Evolutionary conservation across 768 basidiomycete species (phyloP).

Genomic region (Suillus variegatus): DNA sequence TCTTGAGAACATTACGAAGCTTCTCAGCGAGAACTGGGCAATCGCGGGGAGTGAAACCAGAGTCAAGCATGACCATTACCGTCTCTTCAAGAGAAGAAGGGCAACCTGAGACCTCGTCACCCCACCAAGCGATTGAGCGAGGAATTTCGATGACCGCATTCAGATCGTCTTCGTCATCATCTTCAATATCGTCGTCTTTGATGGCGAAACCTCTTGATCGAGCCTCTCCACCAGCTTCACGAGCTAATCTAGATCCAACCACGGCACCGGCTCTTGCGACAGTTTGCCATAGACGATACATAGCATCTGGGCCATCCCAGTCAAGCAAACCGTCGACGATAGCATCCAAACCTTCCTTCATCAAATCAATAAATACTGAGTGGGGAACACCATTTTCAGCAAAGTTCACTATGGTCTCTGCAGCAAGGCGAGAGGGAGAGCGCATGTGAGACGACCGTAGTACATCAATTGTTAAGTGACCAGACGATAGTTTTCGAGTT

Average conservation of each 20-base stretch:
- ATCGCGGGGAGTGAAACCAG: conserved; percentile 55
- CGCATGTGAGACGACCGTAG: conserved; percentile 51
- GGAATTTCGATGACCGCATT: conserved; percentile 28
- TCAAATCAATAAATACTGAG: conserved; percentile 39
- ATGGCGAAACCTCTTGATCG: conserved; percentile 47
- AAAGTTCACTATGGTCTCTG: conserved; percentile 63
- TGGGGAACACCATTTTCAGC: conserved; percentile 62
- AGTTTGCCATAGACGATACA: conserved; percentile 42
- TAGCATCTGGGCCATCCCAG: conserved; percentile 46
- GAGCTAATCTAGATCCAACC: conserved; percentile 39
- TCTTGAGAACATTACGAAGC: conserved; percentile 48
- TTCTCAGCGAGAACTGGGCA: conserved; percentile 56
- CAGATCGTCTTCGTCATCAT: conserved; percentile 39
- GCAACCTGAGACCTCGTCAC: conserved; percentile 58
- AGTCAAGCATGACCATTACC: conserved; percentile 52
- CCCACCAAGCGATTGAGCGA: conserved; percentile 68
- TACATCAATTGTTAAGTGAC: conserved; percentile 53
- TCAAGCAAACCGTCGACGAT: conserved; percentile 41
- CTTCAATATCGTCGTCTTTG: conserved; percentile 37
- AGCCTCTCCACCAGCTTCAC: conserved; percentile 34
- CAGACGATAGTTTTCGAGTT: conserved; percentile 34
- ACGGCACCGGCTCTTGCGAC: conserved; percentile 44
- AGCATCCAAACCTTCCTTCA: conserved; percentile 36
- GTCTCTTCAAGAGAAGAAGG: conserved; percentile 69
- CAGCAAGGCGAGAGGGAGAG: conserved; percentile 47